These are phyloP conservation scores for Russula vinacea DNA, from an alignment of 768 basidiomycete genomes.

Conservation along the genomic window DNA sequence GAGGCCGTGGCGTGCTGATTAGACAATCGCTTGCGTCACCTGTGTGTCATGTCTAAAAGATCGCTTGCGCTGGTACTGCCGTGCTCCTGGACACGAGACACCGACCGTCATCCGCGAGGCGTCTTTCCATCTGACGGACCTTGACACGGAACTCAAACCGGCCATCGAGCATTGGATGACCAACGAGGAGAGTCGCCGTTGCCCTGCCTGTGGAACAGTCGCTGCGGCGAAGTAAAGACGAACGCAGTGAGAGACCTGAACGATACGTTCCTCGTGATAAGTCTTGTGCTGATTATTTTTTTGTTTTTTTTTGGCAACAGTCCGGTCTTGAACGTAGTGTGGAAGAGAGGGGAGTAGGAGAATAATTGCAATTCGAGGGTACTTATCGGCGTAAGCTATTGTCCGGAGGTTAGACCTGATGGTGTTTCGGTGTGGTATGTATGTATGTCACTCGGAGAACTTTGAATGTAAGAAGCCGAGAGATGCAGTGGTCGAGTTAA, in stretches of 20 bases:
- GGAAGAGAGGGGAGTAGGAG: neutral
- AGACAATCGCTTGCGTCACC: neutral
- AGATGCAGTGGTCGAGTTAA: neutral
- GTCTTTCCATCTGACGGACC: slow-evolving; percentile 80
- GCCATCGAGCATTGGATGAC: slow-evolving; percentile 83
- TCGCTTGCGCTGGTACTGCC: slow-evolving; percentile 91
- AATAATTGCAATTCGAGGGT: neutral
- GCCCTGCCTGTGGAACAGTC: slow-evolving; percentile 63
- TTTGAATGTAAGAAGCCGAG: too few species aligned
- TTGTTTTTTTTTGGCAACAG: neutral
- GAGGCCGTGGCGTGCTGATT: neutral
- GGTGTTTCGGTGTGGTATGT: neutral
- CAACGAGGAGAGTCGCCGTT: slow-evolving; percentile 61
- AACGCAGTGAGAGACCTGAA: too few species aligned
- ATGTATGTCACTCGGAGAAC: neutral
- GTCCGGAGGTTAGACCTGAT: neutral
- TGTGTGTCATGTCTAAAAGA: slow-evolving; percentile 46
- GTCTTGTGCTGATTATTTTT: neutral
- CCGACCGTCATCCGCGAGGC: slow-evolving; percentile 84
- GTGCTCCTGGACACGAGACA: slow-evolving; percentile 50
- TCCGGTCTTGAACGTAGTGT: neutral
- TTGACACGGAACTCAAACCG: slow-evolving; percentile 91
- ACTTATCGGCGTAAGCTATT: neutral
- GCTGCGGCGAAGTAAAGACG: slow-evolving; percentile 51
- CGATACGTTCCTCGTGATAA: too few species aligned